Evolutionary conservation across 495 filamentous ascomycete species (phyloP).

Genomic region (Trichoderma orchidacearum): DNA sequence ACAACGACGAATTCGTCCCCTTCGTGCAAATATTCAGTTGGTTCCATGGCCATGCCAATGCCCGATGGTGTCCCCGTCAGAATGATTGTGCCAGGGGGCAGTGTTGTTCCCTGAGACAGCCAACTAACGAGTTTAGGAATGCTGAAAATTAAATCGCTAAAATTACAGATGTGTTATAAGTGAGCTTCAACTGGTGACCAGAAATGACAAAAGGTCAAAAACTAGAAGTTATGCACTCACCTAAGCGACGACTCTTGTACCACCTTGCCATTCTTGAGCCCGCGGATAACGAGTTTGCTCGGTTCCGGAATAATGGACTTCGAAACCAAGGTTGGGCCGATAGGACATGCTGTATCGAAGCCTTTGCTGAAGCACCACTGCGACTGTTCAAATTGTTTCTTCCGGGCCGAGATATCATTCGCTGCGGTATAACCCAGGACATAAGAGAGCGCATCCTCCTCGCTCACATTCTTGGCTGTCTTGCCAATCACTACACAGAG

Average conservation of each 20-base stretch:
- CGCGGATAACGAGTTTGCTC: slow-evolving; percentile 19
- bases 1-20: slow-evolving; percentile 34
- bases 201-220: neutral
- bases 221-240: slow-evolving; percentile 17
- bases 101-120: slow-evolving; percentile 33
- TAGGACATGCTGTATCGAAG: slow-evolving; percentile 30
- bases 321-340: slow-evolving; percentile 42
- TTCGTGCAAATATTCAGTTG: slow-evolving; percentile 22
- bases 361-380: slow-evolving; percentile 37
- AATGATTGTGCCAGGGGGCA: slow-evolving; percentile 23
- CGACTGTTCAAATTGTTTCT: slow-evolving; percentile 27
- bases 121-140: slow-evolving; percentile 31
- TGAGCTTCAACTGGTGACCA: too few species aligned
- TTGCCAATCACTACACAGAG: slow-evolving; percentile 33
- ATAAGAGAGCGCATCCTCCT: slow-evolving; percentile 29
- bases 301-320: slow-evolving; percentile 34
- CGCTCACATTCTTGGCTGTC: slow-evolving; percentile 29
- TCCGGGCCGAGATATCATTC: slow-evolving; percentile 32
- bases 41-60: slow-evolving; percentile 10
- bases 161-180: neutral
- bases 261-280: slow-evolving; percentile 32
- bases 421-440: slow-evolving; percentile 31
- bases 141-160: slow-evolving; percentile 32
- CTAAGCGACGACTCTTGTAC: slow-evolving; percentile 35
- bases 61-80: slow-evolving; percentile 27